Evolutionary conservation across 2,329 filamentous ascomycete species (phyloP).

Genomic region (Seiridium unicorne): DNA sequence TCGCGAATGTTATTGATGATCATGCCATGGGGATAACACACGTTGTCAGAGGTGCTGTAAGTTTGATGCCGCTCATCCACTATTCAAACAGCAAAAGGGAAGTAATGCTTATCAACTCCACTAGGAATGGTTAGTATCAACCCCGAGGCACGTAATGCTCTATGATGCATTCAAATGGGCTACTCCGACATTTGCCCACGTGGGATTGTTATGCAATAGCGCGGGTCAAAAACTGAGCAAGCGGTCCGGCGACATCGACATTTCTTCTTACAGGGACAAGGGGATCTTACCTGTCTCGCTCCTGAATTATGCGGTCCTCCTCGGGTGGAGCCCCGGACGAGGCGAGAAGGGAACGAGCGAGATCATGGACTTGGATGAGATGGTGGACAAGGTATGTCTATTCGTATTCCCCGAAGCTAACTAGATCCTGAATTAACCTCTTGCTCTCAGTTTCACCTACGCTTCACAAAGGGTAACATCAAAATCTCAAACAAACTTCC

Average conservation of each 20-base stretch:
- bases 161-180: constrained; percentile 77
- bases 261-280: constrained; percentile 47
- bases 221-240: constrained; percentile 84
- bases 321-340: constrained; percentile 71
- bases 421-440: not conserved
- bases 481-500: constrained; percentile 80
- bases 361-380: constrained; percentile 66
- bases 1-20: constrained; percentile 96
- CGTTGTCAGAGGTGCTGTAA: constrained; percentile 81
- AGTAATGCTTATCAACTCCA: constrained; percentile 1
- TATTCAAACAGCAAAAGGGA: not conserved
- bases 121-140: constrained; percentile 93
- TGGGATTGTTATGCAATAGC: constrained; percentile 69
- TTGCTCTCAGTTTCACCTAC: constrained; percentile 66
- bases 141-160: constrained; percentile 69
- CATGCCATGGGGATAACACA: constrained; percentile 95
- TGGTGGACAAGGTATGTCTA: constrained; percentile 64
- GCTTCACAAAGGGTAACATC: constrained; percentile 89
- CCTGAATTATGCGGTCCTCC: constrained; percentile 79
- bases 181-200: constrained; percentile 74
- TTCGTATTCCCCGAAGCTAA: constrained; percentile 13
- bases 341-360: constrained; percentile 51
- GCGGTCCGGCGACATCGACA: constrained; percentile 59
- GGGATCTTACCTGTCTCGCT: constrained; percentile 48
- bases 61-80: constrained; percentile 15